These are phyloP conservation scores for Rachicladosporium sp. DNA, from an alignment of 2,329 filamentous ascomycete species.

Conservation along the genomic window DNA sequence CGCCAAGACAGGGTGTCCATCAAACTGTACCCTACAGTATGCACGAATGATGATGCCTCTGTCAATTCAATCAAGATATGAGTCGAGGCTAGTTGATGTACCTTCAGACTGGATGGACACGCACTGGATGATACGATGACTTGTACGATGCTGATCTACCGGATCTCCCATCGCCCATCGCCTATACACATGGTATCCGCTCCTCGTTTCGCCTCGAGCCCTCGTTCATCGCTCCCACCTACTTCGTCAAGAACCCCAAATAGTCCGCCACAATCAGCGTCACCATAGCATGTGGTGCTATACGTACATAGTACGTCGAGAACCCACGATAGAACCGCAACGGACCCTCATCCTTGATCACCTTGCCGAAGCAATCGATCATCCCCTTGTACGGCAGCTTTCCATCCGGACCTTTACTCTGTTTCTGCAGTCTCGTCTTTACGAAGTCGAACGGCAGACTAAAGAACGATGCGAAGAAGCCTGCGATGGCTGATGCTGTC, in stretches of 20 bases:
- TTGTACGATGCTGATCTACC: too few relatives aligned
- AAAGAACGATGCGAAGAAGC: conserved; percentile 96
- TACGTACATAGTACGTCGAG: conserved; percentile 80
- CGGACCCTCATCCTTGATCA: conserved; percentile 75
- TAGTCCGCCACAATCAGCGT: conserved; percentile 63
- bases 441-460: conserved; percentile 95
- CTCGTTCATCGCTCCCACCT: conserved; percentile 1
- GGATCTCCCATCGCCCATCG: too few relatives aligned
- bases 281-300: conserved; percentile 75
- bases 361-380: conserved; percentile 81
- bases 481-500: conserved; percentile 75
- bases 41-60: too few relatives aligned
- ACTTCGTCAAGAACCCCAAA: conserved; percentile 57
- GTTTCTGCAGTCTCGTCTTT: conserved; percentile 95
- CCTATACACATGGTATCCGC: too few relatives aligned
- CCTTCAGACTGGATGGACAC: too few relatives aligned
- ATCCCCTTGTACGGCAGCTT: conserved; percentile 78
- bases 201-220: too few relatives aligned
- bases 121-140: too few relatives aligned
- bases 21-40: too few relatives aligned
- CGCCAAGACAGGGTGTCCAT: too few relatives aligned
- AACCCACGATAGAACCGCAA: conserved; percentile 93
- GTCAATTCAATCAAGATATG: too few relatives aligned
- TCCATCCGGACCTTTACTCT: conserved; percentile 67
- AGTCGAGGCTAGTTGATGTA: too few relatives aligned